Conservation (phyloP, 345 rosid genomes). For the Isatis tinctoria region DNA sequence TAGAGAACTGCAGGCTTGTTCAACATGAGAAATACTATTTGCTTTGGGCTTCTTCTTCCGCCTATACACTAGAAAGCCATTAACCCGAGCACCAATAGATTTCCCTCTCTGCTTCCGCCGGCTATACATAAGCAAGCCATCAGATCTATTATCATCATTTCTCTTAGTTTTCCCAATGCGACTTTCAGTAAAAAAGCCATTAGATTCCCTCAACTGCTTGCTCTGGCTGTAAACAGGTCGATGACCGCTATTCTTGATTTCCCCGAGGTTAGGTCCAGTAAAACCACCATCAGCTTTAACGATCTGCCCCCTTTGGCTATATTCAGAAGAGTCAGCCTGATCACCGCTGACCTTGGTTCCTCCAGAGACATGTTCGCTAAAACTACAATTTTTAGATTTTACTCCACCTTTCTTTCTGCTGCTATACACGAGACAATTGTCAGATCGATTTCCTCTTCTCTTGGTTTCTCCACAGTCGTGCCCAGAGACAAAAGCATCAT, state of each 20-base stretch:
- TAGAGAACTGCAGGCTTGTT: neutral
- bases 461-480: slow-evolving; percentile 18
- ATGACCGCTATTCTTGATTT: slow-evolving; percentile 23
- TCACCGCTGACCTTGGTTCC: slow-evolving; percentile 17
- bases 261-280: neutral
- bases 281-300: slow-evolving; percentile 7
- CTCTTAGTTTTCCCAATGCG: slow-evolving; percentile 33
- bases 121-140: slow-evolving; percentile 24
- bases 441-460: slow-evolving; percentile 10
- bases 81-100: slow-evolving; percentile 27
- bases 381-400: neutral
- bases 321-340: slow-evolving; percentile 9
- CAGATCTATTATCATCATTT: slow-evolving; percentile 32
- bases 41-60: slow-evolving; percentile 55
- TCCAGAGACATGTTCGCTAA: slow-evolving; percentile 6
- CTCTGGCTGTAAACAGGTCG: slow-evolving; percentile 33
- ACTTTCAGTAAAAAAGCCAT: slow-evolving; percentile 30
- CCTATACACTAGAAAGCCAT: slow-evolving; percentile 33
- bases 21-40: slow-evolving; percentile 23
- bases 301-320: slow-evolving; percentile 7
- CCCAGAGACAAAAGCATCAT: slow-evolving; percentile 13
- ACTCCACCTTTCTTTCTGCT: slow-evolving; percentile 24
- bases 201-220: slow-evolving; percentile 32
- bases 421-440: slow-evolving; percentile 17
- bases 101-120: slow-evolving; percentile 52